phyloP scores from a whole-genome alignment of 2,329 filamentous ascomycete genomes.

The Catunica adiposa region DNA sequence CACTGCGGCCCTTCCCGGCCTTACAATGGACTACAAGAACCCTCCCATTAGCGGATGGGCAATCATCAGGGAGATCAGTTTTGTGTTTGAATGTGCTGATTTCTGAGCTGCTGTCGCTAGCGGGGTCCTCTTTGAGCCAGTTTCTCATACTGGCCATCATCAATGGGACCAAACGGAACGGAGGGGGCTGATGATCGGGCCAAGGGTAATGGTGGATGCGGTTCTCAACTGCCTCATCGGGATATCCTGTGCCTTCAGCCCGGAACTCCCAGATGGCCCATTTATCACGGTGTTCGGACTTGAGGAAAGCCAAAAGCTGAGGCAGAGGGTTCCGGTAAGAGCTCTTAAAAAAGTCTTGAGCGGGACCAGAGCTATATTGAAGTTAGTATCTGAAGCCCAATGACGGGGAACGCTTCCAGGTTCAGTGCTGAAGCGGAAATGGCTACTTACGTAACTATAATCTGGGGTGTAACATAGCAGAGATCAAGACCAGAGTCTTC shows the following conservation, averaged over 20 bases:
- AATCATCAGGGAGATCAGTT: constrained; percentile 10
- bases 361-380: constrained; percentile 61
- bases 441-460: constrained; percentile 40
- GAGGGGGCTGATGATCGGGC: constrained; percentile 93
- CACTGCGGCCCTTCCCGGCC: constrained; percentile 85
- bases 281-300: constrained; percentile 61
- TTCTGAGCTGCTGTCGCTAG: not conserved
- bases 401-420: too few species aligned
- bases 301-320: constrained; percentile 71
- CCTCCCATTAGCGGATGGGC: constrained; percentile 8
- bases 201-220: constrained; percentile 85
- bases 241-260: constrained; percentile 90
- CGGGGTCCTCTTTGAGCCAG: constrained; percentile 44
- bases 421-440: not conserved
- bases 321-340: constrained; percentile 90
- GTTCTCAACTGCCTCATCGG: constrained; percentile 72
- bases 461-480: constrained; percentile 83
- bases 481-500: constrained; percentile 80
- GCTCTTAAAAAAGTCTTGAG: constrained; percentile 72
- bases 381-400: constrained; percentile 14
- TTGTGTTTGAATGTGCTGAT: not conserved
- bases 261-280: constrained; percentile 99
- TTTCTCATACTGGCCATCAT: constrained; percentile 87
- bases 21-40: constrained; percentile 94
- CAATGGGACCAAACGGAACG: constrained; percentile 72